Evolutionary conservation across 2,329 filamentous ascomycete species (phyloP).

Genomic region (Torrubiella hemipterigena): DNA sequence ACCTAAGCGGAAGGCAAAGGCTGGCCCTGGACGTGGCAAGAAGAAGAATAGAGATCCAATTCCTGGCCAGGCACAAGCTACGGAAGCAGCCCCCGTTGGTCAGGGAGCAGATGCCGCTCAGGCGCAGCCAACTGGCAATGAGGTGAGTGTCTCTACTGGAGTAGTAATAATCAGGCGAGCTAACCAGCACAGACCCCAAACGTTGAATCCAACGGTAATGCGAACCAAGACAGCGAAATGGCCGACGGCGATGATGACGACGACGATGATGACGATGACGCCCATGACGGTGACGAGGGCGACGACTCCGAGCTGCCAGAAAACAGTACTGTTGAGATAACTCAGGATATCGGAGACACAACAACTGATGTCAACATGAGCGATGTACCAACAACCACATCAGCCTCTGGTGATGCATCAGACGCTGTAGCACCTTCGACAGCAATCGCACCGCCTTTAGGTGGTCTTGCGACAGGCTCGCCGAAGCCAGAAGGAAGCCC

Average conservation of each 20-base stretch:
- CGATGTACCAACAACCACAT: constrained; percentile 6
- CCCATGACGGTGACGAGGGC: constrained; percentile 33
- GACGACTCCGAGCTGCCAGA: constrained; percentile 23
- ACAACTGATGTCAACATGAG: constrained; percentile 9
- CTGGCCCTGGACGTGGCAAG: constrained; percentile 59
- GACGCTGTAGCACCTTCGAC: constrained; percentile 24
- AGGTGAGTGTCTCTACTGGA: constrained; percentile 7
- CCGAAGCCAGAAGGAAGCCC: constrained; percentile 36
- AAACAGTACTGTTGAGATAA: constrained; percentile 6
- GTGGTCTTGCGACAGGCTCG: constrained; percentile 14
- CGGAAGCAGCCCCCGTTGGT: constrained; percentile 22
- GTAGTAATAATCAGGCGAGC: constrained; percentile 10
- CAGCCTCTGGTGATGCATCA: constrained; percentile 13
- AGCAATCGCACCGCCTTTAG: constrained; percentile 16
- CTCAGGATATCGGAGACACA: constrained; percentile 3
- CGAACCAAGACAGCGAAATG: constrained; percentile 40
- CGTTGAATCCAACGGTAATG: constrained; percentile 29
- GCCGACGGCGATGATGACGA: constrained; percentile 36
- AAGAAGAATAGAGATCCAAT: constrained; percentile 59
- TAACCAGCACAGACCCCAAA: constrained; percentile 21
- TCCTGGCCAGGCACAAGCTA: constrained; percentile 22
- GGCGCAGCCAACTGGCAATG: too few species aligned
- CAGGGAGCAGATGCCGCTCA: constrained; percentile 16
- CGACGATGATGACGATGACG: constrained; percentile 34
- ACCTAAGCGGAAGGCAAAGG: constrained; percentile 71